These are phyloP conservation scores for Eimeria praecox DNA, from an alignment of 169 alveolate genomes.

Conservation along the genomic window DNA sequence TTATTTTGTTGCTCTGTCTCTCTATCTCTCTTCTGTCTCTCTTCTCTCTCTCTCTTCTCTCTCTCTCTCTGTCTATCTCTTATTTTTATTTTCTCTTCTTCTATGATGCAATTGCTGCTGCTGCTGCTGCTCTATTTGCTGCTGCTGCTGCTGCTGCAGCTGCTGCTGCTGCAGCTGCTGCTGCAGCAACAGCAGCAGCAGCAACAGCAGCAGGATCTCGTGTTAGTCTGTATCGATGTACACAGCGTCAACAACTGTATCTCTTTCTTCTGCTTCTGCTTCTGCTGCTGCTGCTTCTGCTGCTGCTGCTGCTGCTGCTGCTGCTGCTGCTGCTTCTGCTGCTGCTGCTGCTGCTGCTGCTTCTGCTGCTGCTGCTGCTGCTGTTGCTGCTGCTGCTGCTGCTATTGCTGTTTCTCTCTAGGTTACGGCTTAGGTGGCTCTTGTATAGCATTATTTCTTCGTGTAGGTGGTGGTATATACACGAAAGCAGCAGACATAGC, in stretches of 20 bases:
- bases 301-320: neutral
- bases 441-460: slow-evolving; percentile 94
- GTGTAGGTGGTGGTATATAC: slow-evolving; percentile 97
- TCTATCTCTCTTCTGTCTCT: too few species aligned
- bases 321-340: neutral
- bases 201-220: too few species aligned
- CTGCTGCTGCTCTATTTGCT: neutral
- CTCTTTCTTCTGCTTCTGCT: neutral
- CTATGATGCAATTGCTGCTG: too few species aligned
- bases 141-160: neutral
- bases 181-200: too few species aligned
- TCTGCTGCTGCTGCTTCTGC: slow-evolving; percentile 33
- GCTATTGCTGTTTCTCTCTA: slow-evolving; percentile 9
- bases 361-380: slow-evolving; percentile 17
- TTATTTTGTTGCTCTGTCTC: too few species aligned
- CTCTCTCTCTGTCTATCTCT: neutral
- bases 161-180: neutral
- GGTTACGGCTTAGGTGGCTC: slow-evolving; percentile 93
- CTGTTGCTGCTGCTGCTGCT: slow-evolving; percentile 35
- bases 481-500: slow-evolving; percentile 97
- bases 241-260: too few species aligned
- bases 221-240: too few species aligned
- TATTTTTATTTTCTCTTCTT: too few species aligned
- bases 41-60: neutral
- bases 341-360: neutral